Base-by-base conservation (phyloP, 2,329 filamentous ascomycete species). In the Colletotrichum higginsianum region DNA sequence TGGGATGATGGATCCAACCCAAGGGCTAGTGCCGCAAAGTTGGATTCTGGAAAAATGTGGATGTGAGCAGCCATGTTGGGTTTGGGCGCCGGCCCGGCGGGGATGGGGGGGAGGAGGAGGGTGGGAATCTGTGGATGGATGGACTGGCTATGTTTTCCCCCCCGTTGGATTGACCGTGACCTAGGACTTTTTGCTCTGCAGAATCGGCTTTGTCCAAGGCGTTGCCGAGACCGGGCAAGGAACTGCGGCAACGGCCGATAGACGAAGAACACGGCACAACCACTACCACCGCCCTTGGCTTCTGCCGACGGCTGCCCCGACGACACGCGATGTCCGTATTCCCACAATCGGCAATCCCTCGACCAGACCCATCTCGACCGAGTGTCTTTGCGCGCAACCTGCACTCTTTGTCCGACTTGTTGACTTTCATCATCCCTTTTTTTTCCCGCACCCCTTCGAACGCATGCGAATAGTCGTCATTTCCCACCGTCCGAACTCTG, bases 1-100 rank as follows among this genome's bases (percentile, higher is more conserved):
- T 44, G 42, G 30, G 30, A 30, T 30, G 30, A 30, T 30, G 30
- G 57, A 63, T 57, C 68, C 68, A 52, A 56, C 57, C 21, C 21
- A n/a, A 23, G 64, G 65, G 69, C 69, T 71, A 71, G 69, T 60
- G 69, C 69, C 65, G 65, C 69, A 60, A 60, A 53, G 69, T 47
- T 71, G 69, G 53, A 63, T 68, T 71, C 65, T 69, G 65, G 69
- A 69, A 71, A 30, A 71, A 69, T 71, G 69, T 71, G 69, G 69
- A 64, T 71, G 65, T 30, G 58, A 68, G 68, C 58, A 71, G 58
- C 65, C 69, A 46, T 58, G 44, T 63, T 68, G 68, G 68, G 65
- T 58, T 61, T 71, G 68, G 68, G 58, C 64, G 65, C 64, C 68
- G 68, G 68, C 8, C 65, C 65, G 58, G 65, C 65, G 65, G 68